Conservation (phyloP, 129 eudicot genomes). For the Oenanthe sinensis region DNA sequence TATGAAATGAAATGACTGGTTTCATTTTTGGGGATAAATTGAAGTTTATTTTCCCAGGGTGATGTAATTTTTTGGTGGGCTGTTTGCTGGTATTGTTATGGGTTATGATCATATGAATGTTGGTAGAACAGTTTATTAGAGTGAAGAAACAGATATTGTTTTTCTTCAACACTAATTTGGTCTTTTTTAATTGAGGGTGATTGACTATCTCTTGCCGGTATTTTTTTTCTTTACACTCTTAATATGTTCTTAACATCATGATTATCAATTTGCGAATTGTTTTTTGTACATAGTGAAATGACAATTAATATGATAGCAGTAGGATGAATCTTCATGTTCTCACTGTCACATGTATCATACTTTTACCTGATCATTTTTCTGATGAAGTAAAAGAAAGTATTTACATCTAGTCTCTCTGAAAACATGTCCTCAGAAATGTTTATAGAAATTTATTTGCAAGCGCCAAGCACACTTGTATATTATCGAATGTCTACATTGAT, state of each 20-base stretch:
- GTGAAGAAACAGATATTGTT: background rate
- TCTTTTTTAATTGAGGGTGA: background rate
- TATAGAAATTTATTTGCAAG: background rate
- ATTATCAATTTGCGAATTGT: background rate
- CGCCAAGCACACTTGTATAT: background rate
- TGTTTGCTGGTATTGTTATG: background rate
- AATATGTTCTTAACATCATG: background rate
- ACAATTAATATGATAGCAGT: background rate
- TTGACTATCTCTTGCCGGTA: background rate
- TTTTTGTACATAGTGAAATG: background rate
- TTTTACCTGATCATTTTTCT: background rate
- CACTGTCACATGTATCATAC: background rate
- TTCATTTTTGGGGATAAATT: background rate
- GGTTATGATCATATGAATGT: background rate
- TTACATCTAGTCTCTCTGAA: background rate
- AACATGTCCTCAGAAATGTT: background rate
- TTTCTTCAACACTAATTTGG: background rate
- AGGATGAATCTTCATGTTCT: background rate
- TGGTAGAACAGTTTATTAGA: background rate
- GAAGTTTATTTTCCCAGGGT: background rate
- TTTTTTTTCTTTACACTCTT: background rate
- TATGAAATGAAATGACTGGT: conserved; percentile 7
- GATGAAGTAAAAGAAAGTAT: background rate
- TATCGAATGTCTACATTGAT: background rate
- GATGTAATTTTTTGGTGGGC: background rate